Conservation (phyloP, 2,329 filamentous ascomycete species). For the Botrytis galanthina region DNA sequence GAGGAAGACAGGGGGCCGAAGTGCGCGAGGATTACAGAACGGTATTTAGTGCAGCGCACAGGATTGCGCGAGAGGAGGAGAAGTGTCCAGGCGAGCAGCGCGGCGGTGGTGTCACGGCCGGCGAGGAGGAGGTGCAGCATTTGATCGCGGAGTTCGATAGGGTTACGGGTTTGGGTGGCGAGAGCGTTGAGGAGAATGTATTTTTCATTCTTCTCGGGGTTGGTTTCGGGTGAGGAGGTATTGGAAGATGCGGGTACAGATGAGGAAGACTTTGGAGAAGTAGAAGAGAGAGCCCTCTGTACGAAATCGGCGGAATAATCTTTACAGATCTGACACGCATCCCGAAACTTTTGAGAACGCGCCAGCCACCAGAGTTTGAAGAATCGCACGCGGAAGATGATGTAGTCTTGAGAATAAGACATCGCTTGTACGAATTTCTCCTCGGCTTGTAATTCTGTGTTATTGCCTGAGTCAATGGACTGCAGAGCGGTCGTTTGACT, state of each 20-base stretch:
- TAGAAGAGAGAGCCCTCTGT: conserved; percentile 22
- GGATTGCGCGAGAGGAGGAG: not conserved
- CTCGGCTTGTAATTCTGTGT: conserved; percentile 23
- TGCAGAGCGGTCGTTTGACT: conserved; percentile 43
- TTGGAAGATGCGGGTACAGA: too few relatives aligned
- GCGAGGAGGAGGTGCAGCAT: conserved; percentile 39
- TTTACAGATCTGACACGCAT: conserved; percentile 33
- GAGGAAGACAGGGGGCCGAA: not conserved
- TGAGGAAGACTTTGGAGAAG: not conserved
- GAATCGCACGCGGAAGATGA: conserved; percentile 37
- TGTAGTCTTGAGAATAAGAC: conserved; percentile 38
- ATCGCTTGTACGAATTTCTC: conserved; percentile 43
- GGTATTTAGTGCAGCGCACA: not conserved
- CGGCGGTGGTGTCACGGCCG: conserved; percentile 32
- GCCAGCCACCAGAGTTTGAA: conserved; percentile 33
- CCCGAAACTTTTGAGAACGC: conserved; percentile 34
- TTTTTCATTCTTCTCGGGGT: conserved; percentile 27
- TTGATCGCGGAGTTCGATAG: conserved; percentile 41
- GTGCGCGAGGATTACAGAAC: not conserved
- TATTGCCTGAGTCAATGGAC: conserved; percentile 28
- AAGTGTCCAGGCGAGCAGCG: conserved; percentile 30
- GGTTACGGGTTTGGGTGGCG: conserved; percentile 45
- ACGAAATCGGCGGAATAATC: conserved; percentile 35
- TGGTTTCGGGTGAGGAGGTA: not conserved
- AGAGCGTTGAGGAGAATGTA: conserved; percentile 50